Conservation (phyloP, 805 yeast genomes). For the Starmerella bacillaris region DNA sequence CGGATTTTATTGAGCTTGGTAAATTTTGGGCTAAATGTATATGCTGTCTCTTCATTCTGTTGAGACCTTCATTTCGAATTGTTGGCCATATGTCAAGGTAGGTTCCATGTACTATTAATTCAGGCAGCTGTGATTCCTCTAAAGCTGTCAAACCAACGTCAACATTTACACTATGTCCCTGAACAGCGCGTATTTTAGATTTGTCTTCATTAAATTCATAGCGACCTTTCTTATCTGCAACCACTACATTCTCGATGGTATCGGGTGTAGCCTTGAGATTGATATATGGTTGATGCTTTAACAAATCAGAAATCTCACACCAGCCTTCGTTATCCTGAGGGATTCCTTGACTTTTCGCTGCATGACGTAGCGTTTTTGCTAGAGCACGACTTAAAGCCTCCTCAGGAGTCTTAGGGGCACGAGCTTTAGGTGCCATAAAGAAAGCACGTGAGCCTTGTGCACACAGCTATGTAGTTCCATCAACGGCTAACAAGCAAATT, state of each 20-base stretch:
- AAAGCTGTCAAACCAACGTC: constrained; percentile 29
- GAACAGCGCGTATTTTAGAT: constrained; percentile 60
- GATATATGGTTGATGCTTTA: constrained; percentile 41
- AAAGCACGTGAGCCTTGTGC: too few species aligned
- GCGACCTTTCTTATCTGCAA: constrained; percentile 49
- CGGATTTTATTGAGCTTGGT: constrained; percentile 21
- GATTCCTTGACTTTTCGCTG: constrained; percentile 52
- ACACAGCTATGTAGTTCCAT: too few species aligned
- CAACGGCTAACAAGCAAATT: too few species aligned
- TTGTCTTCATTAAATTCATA: constrained; percentile 31
- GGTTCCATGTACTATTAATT: constrained; percentile 70
- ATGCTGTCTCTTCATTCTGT: constrained; percentile 60
- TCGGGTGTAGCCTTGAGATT: constrained; percentile 35
- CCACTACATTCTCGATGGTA: constrained; percentile 46
- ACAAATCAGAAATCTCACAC: constrained; percentile 34
- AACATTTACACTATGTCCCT: constrained; percentile 63
- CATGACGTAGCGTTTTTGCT: constrained; percentile 69
- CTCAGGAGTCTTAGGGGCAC: constrained; percentile 10
- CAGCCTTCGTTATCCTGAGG: constrained; percentile 52
- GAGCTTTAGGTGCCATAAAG: constrained; percentile 4
- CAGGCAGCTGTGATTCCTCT: constrained; percentile 26
- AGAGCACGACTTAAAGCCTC: constrained; percentile 41
- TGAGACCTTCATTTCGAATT: constrained; percentile 42
- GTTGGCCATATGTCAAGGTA: constrained; percentile 29
- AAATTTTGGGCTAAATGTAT: constrained; percentile 63